phyloP scores from a whole-genome alignment of 768 basidiomycete species.

The Dacryopinax primogenitus region DNA sequence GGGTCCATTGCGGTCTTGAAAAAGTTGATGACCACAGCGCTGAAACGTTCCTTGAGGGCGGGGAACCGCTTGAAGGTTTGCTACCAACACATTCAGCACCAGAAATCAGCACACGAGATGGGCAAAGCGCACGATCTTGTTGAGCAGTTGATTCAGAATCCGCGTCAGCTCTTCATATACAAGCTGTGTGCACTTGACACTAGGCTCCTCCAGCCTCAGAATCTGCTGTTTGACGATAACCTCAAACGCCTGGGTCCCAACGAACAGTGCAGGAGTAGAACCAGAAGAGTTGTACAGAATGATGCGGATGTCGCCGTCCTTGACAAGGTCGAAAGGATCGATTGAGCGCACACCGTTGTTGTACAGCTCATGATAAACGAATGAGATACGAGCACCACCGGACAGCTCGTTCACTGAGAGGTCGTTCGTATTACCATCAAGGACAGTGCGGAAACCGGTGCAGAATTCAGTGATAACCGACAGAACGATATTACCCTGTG shows the following conservation, averaged over 20 bases:
- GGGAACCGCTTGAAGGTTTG: constrained; percentile 94
- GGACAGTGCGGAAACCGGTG: constrained; percentile 87
- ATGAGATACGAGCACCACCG: constrained; percentile 97
- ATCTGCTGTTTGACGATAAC: constrained; percentile 99
- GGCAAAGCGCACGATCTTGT: constrained; percentile 58
- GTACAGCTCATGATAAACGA: constrained; percentile 97
- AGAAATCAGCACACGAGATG: constrained; percentile 15
- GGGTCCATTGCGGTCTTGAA: constrained; percentile 90
- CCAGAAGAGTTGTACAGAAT: constrained; percentile 98
- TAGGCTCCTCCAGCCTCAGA: constrained; percentile 87
- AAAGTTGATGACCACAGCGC: constrained; percentile 88
- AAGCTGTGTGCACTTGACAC: constrained; percentile 83
- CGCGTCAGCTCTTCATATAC: constrained; percentile 97
- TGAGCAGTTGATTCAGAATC: constrained; percentile 81
- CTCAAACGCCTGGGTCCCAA: constrained; percentile 94
- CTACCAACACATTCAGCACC: constrained; percentile 34
- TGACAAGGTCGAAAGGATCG: constrained; percentile 98
- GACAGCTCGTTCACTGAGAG: constrained; percentile 88
- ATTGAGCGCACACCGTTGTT: constrained; percentile 91
- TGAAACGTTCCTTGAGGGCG: constrained; percentile 92
- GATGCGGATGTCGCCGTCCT: constrained; percentile 93
- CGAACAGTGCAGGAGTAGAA: constrained; percentile 90
- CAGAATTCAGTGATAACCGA: constrained; percentile 98
- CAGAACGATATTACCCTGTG: constrained; percentile 69
- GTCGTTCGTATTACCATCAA: constrained; percentile 96